phyloP scores from a whole-genome alignment of 2,329 filamentous ascomycete species.

The Aspergillus unguis region DNA sequence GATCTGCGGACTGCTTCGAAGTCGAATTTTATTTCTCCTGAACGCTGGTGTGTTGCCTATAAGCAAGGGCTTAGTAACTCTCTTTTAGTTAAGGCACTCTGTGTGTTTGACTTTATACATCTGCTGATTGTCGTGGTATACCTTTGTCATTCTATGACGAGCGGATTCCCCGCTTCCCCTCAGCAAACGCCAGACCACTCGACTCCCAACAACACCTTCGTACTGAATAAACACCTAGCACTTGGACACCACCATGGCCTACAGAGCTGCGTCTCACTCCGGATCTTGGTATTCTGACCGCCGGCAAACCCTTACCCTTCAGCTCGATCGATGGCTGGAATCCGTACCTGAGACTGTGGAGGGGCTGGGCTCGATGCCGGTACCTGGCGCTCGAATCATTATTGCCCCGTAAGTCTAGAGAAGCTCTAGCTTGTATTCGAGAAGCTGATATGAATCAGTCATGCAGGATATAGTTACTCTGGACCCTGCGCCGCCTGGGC shows the following conservation, averaged over 20 bases:
- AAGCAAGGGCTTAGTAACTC: too few relatives aligned
- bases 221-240: not conserved
- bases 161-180: slow-evolving; percentile 25
- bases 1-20: not conserved
- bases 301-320: slow-evolving; percentile 55
- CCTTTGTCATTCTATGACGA: slow-evolving; percentile 20
- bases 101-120: too few relatives aligned
- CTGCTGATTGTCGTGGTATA: not conserved
- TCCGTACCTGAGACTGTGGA: slow-evolving; percentile 66
- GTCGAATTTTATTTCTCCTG: too few relatives aligned
- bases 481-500: slow-evolving; percentile 91
- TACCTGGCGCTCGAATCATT: slow-evolving; percentile 72
- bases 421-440: not conserved
- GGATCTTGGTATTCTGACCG: slow-evolving; percentile 80
- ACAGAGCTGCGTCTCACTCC: slow-evolving; percentile 68
- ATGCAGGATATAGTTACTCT: slow-evolving; percentile 91
- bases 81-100: too few relatives aligned
- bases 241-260: slow-evolving; percentile 29
- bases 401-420: slow-evolving; percentile 76
- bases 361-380: slow-evolving; percentile 62
- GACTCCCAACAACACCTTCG: not conserved
- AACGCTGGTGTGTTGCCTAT: too few relatives aligned
- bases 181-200: not conserved
- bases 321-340: slow-evolving; percentile 74
- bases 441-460: slow-evolving; percentile 52